A percentile compares a stretch with the other conserved stretches of the same genome.
Conservation (phyloP, 768 basidiomycete genomes). For the Lactarius trivialis region DNA sequence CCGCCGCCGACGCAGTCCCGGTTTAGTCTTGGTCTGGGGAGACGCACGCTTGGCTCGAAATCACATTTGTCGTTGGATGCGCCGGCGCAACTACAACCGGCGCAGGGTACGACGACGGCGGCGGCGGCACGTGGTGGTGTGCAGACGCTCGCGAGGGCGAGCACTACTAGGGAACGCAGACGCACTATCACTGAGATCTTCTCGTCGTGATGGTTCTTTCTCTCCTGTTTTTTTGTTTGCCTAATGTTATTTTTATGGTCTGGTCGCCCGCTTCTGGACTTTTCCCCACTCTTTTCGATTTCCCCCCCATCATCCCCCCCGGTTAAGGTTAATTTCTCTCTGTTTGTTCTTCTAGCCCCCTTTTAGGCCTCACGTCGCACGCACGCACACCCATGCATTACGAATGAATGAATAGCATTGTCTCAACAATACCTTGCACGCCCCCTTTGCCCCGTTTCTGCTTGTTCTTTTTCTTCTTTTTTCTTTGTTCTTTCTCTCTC, state of each 20-base stretch:
- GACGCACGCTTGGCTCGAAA: constrained; percentile 34
- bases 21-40: constrained; percentile 18
- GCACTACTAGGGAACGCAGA: constrained; percentile 37
- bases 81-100: constrained; percentile 17
- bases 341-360: constrained; percentile 5
- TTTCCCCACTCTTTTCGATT: not conserved
- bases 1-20: constrained; percentile 37
- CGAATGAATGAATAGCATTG: constrained; percentile 11
- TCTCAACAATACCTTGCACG: constrained; percentile 13
- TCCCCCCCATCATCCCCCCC: constrained; percentile 1
- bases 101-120: not conserved
- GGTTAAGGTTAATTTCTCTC: constrained; percentile 9
- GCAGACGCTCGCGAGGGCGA: constrained; percentile 32
- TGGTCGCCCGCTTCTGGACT: constrained; percentile 10
- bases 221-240: constrained; percentile 1
- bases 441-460: not conserved
- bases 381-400: constrained; percentile 8
- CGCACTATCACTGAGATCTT: constrained; percentile 49
- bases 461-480: not conserved
- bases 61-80: constrained; percentile 43
- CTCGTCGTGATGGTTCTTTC: constrained; percentile 25
- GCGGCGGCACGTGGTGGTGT: constrained; percentile 14
- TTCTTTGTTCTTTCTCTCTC: not conserved
- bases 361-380: constrained; percentile 11
- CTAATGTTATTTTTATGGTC: constrained; percentile 23